A percentile compares a stretch with the other conserved stretches of the same genome.
Evolutionary conservation across 2,329 filamentous ascomycete species (phyloP).

Genomic region (Chaetomium strumarium): DNA sequence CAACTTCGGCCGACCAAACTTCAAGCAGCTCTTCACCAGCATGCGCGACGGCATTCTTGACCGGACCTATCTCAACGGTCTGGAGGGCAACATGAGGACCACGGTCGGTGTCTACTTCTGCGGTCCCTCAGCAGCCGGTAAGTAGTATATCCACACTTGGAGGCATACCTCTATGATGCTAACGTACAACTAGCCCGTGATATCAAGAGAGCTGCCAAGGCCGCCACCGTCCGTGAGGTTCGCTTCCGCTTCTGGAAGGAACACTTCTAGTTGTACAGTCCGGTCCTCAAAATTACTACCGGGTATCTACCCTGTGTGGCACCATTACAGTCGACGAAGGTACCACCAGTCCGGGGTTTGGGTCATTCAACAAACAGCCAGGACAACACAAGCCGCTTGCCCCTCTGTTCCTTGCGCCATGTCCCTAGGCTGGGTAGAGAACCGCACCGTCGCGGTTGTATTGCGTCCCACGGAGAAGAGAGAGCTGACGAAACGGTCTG

Average conservation of each 20-base stretch:
- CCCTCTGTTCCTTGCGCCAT: too few relatives aligned
- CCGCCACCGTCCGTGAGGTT: slow-evolving; percentile 69
- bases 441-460: too few relatives aligned
- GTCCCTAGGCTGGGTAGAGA: too few relatives aligned
- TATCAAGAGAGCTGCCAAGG: slow-evolving; percentile 75
- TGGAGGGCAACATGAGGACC: slow-evolving; percentile 70
- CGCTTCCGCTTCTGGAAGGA: slow-evolving; percentile 99
- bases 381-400: too few relatives aligned
- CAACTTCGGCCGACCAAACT: slow-evolving; percentile 93
- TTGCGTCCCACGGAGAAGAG: too few relatives aligned
- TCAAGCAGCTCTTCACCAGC: slow-evolving; percentile 67
- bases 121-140: slow-evolving; percentile 68
- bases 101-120: slow-evolving; percentile 98
- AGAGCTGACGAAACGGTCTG: too few relatives aligned
- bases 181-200: slow-evolving; percentile 60
- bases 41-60: slow-evolving; percentile 88
- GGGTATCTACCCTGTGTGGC: too few relatives aligned
- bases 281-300: too few relatives aligned
- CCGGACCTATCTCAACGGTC: slow-evolving; percentile 74
- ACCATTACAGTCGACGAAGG: too few relatives aligned
- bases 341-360: too few relatives aligned
- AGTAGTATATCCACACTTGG: slow-evolving; percentile 33
- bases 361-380: too few relatives aligned
- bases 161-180: slow-evolving; percentile 25
- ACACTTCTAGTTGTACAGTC: slow-evolving; percentile 55